phyloP scores from a whole-genome alignment of 495 filamentous ascomycete species.

The Barbatosphaeria neglecta region DNA sequence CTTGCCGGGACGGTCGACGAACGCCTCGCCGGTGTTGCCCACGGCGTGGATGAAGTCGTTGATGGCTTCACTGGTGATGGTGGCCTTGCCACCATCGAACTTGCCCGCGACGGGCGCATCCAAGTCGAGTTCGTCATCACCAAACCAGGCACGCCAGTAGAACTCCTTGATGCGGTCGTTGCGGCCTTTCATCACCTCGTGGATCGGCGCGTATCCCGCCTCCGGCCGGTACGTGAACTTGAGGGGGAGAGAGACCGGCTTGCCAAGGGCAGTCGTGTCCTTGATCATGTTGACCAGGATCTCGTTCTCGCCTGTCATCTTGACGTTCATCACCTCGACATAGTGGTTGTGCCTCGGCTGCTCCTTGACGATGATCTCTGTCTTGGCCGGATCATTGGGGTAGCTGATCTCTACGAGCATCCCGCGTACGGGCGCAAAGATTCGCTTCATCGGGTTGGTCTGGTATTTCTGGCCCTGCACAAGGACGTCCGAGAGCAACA shows the following conservation, averaged over 20 bases:
- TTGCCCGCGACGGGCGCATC: slow-evolving; percentile 70
- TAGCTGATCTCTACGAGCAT: slow-evolving; percentile 79
- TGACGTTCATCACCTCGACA: slow-evolving; percentile 76
- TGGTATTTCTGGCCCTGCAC: slow-evolving; percentile 95
- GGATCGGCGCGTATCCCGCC: slow-evolving; percentile 86
- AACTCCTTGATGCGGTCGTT: slow-evolving; percentile 97
- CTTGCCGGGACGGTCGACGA: slow-evolving; percentile 92
- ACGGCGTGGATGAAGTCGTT: slow-evolving; percentile 98
- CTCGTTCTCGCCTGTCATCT: slow-evolving; percentile 59
- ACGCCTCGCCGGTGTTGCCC: slow-evolving; percentile 96
- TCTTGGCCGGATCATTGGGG: slow-evolving; percentile 67
- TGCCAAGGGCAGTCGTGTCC: slow-evolving; percentile 69
- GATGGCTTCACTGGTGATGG: slow-evolving; percentile 80
- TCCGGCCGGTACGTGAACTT: slow-evolving; percentile 88
- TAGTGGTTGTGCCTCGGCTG: slow-evolving; percentile 49
- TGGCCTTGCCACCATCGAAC: slow-evolving; percentile 79
- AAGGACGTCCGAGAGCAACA: slow-evolving; percentile 91
- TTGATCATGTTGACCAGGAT: slow-evolving; percentile 81
- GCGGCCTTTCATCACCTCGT: slow-evolving; percentile 86
- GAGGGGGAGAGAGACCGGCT: slow-evolving; percentile 67
- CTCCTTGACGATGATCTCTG: slow-evolving; percentile 65
- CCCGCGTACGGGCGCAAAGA: slow-evolving; percentile 74
- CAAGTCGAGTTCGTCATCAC: slow-evolving; percentile 71
- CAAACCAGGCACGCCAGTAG: slow-evolving; percentile 96
- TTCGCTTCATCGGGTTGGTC: slow-evolving; percentile 85